Percentiles rank a stretch among this genome's conserved stretches.
Conservation (phyloP, 208 protist species). For the Trypanosomatidae sp. region DNA sequence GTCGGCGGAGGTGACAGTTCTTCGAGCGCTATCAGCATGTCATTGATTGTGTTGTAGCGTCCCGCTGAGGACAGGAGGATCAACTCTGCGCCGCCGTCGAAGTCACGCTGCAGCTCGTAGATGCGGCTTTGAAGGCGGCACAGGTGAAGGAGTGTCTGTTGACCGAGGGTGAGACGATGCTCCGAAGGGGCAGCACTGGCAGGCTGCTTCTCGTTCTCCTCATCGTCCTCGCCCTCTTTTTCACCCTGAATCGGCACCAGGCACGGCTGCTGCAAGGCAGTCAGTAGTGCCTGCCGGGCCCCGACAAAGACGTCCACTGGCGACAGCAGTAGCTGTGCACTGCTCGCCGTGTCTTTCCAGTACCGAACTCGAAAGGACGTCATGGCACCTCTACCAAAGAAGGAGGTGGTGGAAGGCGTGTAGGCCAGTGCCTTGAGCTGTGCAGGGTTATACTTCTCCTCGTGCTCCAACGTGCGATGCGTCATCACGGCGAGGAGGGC, state of each 20-base stretch:
- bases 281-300: conserved; percentile 13
- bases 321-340: conserved; percentile 36
- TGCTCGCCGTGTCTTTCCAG: conserved; percentile 40
- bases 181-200: not conserved
- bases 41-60: conserved; percentile 74
- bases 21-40: conserved; percentile 56
- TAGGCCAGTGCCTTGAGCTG: conserved; percentile 51
- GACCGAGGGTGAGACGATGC: conserved; percentile 46
- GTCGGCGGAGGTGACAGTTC: conserved; percentile 27
- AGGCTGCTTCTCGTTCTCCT: conserved; percentile 17
- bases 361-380: conserved; percentile 63
- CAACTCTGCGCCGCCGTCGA: conserved; percentile 62
- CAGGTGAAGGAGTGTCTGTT: conserved; percentile 66
- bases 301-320: conserved; percentile 20
- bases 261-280: conserved; percentile 25
- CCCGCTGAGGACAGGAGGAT: conserved; percentile 61
- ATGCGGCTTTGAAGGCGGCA: conserved; percentile 65
- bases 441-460: conserved; percentile 62
- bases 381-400: conserved; percentile 59
- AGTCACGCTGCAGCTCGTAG: conserved; percentile 67
- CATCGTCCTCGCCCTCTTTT: conserved; percentile 16
- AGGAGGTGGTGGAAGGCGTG: conserved; percentile 37
- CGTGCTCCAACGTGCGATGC: conserved; percentile 54
- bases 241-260: conserved; percentile 5
- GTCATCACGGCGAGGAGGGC: conserved; percentile 52